Evolutionary conservation across 2,329 filamentous ascomycete genomes (phyloP).

Genomic region (Aspergillus versicolor): DNA sequence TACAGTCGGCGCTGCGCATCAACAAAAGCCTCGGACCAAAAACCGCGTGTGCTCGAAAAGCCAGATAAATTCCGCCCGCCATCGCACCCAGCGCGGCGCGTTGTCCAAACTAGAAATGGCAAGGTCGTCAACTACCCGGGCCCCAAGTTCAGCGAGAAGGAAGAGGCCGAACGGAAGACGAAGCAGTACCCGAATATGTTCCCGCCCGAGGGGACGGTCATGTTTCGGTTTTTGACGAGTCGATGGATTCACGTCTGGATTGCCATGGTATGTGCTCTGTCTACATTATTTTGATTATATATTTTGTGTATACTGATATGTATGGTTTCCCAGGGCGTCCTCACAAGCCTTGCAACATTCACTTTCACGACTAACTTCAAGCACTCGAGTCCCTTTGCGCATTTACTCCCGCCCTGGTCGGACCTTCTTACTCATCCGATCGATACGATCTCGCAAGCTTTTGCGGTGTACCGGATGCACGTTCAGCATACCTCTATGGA

Average conservation of each 20-base stretch:
- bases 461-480: slow-evolving; percentile 75
- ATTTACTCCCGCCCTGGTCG: slow-evolving; percentile 71
- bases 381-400: slow-evolving; percentile 72
- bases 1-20: slow-evolving; percentile 23
- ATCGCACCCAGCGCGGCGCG: slow-evolving; percentile 74
- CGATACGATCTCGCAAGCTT: slow-evolving; percentile 61
- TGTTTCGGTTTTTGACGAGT: slow-evolving; percentile 81
- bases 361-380: slow-evolving; percentile 80
- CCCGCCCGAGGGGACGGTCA: slow-evolving; percentile 76
- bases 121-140: slow-evolving; percentile 63
- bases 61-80: slow-evolving; percentile 88
- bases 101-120: slow-evolving; percentile 47
- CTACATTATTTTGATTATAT: slow-evolving; percentile 1
- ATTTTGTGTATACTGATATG: not conserved
- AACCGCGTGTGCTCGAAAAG: slow-evolving; percentile 75
- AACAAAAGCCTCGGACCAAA: slow-evolving; percentile 32
- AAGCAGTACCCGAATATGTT: slow-evolving; percentile 87
- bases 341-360: slow-evolving; percentile 66
- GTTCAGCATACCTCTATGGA: slow-evolving; percentile 67
- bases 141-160: slow-evolving; percentile 64
- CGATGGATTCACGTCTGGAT: slow-evolving; percentile 76
- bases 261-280: slow-evolving; percentile 62
- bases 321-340: slow-evolving; percentile 54
- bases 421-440: slow-evolving; percentile 70
- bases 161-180: slow-evolving; percentile 64